Evolutionary conservation across 73 alveolate genomes (phyloP), one percentile per base, ranked within the genome.

Genomic region (Tetrahymena elliotti): DNA sequence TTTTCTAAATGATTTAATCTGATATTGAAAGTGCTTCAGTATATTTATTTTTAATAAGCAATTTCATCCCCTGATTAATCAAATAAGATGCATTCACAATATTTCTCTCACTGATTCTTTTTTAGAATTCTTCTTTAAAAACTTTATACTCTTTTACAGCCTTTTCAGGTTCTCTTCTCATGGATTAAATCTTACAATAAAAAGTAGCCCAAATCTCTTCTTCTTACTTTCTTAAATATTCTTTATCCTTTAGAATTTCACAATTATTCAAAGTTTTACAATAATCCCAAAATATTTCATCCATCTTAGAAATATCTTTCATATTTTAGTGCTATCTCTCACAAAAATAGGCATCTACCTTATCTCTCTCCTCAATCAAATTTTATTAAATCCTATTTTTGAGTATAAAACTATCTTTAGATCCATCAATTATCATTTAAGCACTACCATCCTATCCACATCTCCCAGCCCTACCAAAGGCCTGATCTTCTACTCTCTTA

Each of bases 391-490:
- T 68, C 36, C 6, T 31, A 68, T 68, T 31, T 68, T 68, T 68
- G 33, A 24, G 16, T 4, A 68, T 68, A 68, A 27, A 27, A 24
- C 36, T 31, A 16, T n/a, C 36, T 68, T 68, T 68, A 18, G 88
- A 12, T 11, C 88, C 40, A 38, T 24, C 96, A 4, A 94, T 47
- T 47, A 47, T 31, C 39, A 83, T 39, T 84, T 35, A 13, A 35
- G 94, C 94, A 5, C 84, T 68, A 33, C 96, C 96, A 18, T 27
- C 34, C 12, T 84, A 18, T 52, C 96, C 96, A 15, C 36, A 33
- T 37, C 96, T 38, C 2, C 94, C 96, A 0, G 96, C 53, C 13
- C 96, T 83, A 18, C 96, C 96, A 35, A 68, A 94, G 31, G 94
- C 96, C 27, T 94, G 84, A 18, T 38, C 41, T 52, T 83, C 92